Evolutionary conservation across 495 filamentous ascomycete genomes (phyloP).

Genomic region (Rostrohypoxylon terebratum): DNA sequence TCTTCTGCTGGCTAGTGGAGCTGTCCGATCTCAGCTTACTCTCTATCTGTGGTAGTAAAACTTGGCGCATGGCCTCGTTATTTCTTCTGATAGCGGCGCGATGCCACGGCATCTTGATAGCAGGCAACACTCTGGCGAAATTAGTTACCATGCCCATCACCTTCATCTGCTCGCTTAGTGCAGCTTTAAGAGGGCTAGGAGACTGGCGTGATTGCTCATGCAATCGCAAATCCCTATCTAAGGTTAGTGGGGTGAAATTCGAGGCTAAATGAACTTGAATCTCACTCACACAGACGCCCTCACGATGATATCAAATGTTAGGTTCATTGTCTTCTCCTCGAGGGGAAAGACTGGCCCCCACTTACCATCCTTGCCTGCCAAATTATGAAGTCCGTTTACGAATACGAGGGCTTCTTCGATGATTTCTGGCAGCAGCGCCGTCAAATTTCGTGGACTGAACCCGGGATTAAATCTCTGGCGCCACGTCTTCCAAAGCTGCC

Average conservation of each 20-base stretch:
- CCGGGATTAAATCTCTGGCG: conserved; percentile 55
- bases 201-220: conserved; percentile 41
- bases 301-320: conserved; percentile 56
- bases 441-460: conserved; percentile 55
- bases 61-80: conserved; percentile 43
- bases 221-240: conserved; percentile 43
- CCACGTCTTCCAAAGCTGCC: conserved; percentile 53
- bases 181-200: conserved; percentile 41
- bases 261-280: not conserved
- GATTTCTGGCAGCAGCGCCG: conserved; percentile 53
- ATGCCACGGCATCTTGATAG: conserved; percentile 42
- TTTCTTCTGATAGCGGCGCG: conserved; percentile 33
- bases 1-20: conserved; percentile 29
- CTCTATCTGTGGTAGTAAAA: conserved; percentile 46
- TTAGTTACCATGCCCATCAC: conserved; percentile 36
- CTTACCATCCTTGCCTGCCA: conserved; percentile 38
- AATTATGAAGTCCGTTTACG: conserved; percentile 44
- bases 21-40: conserved; percentile 36
- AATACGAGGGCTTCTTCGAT: conserved; percentile 54
- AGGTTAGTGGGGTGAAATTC: conserved; percentile 21
- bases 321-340: conserved; percentile 48
- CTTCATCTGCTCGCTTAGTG: conserved; percentile 39
- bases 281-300: conserved; percentile 48
- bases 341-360: conserved; percentile 53
- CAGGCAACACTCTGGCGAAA: conserved; percentile 21